Conservation (phyloP, 495 filamentous ascomycete species). For the Friedmanniomyces simplex region DNA sequence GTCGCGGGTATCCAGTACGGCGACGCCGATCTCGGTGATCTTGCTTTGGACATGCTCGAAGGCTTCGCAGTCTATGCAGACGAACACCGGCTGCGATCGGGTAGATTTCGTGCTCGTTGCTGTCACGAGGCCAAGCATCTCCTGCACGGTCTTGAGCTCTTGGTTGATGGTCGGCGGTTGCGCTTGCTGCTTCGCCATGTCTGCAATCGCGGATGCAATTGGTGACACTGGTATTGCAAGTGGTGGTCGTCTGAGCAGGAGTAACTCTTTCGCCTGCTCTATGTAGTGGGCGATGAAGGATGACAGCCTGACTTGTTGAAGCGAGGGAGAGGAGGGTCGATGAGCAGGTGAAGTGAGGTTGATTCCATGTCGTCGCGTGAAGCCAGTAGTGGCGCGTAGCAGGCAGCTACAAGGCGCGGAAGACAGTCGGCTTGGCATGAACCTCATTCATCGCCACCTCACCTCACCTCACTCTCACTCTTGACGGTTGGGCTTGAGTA, state of each 20-base stretch:
- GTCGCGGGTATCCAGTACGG: conserved; percentile 10
- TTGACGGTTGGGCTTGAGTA: no score
- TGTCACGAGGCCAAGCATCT: not conserved
- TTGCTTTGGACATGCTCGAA: conserved; percentile 16
- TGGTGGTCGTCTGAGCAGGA: not conserved
- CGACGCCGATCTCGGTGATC: conserved; percentile 18
- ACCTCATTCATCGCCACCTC: no score
- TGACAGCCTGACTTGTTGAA: not conserved
- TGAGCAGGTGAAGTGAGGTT: not conserved
- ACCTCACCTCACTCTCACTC: no score
- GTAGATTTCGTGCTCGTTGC: not conserved
- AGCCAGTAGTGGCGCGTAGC: conserved; percentile 23
- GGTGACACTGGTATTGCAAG: conserved; percentile 22
- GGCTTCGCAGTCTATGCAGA: conserved; percentile 18
- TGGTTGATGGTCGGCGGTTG: not conserved
- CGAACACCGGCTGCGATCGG: not conserved
- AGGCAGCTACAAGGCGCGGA: no score
- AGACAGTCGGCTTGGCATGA: no score
- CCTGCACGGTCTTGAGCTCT: not conserved
- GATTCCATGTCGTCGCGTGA: not conserved
- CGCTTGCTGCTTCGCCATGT: not conserved
- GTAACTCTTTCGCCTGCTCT: not conserved
- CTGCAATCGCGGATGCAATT: not conserved
- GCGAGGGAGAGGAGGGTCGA: conserved; percentile 23
- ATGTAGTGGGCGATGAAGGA: not conserved